Base-by-base conservation (phyloP, 73 alveolate species). In the Paramecium sonneborni region DNA sequence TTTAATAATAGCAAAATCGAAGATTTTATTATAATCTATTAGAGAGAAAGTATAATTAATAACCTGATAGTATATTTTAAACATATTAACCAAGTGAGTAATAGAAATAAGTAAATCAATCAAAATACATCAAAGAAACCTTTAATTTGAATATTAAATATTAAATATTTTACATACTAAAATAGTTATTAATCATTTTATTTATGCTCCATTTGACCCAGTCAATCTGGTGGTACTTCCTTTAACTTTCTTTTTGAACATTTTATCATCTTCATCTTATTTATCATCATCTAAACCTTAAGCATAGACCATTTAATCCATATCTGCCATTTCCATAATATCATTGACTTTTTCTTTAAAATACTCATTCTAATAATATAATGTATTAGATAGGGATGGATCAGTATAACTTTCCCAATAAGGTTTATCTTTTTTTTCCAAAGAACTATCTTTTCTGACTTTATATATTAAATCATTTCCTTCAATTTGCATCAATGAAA, bases 291-390 rank as follows among this genome's bases (percentile, higher is more conserved):
- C 84, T 6, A 12, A 62, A 62, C 46, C 46, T 62, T 62, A 62
- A 5, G 84, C 84, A 62, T 62, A 62, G 44, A 62, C 44, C 90
- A 79, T 79, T 79, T 79, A 79, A 43, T 79, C 90, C 90, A 79
- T 79, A 79, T 79, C 90, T 38, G 90, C 90, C 44, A 79, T 43
- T 79, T 79, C 90, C 90, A 79, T 79, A 1, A 43, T 43, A 9
- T 79, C 69, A 79, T 79, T 79, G 7, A 79, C 35, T 24, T 43
- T 43, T 8, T 20, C 76, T 21, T 44, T 79, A 44, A 79, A 79
- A n/a, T 39, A 23, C 1, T 38, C 44, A 20, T 43, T 21, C 76
- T 79, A 79, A 20, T 79, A 24, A 79, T 43, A 79, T 46, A 79
- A 41, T 18, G 76, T 79, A 5, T 43, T 43, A 23, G 37, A 24